Evolutionary conservation across 1,284 basidiomycete genomes (phyloP).

Genomic region (Trichosporon ovoides): DNA sequence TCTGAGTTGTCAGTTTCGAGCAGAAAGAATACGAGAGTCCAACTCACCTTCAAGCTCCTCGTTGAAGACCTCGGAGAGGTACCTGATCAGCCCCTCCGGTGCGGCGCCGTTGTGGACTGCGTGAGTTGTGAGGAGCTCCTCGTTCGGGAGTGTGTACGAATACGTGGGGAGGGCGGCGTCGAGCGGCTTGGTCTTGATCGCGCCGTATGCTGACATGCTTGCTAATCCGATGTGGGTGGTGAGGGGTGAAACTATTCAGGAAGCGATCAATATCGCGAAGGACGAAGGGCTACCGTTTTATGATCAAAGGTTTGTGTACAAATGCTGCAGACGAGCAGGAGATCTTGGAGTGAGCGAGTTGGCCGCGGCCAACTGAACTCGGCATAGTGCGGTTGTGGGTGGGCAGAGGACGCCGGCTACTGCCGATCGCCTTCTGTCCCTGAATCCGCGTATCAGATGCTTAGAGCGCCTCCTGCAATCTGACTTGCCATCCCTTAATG

Average conservation of each 20-base stretch:
- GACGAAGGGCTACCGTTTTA: not conserved
- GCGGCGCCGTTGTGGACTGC: constrained; percentile 59
- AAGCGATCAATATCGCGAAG: not conserved
- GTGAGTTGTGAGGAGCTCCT: constrained; percentile 53
- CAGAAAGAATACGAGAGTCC: not conserved
- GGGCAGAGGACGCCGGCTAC: not conserved
- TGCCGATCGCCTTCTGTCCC: not conserved
- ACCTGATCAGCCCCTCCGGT: constrained; percentile 56
- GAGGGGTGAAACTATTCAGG: not conserved
- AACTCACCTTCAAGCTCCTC: constrained; percentile 59
- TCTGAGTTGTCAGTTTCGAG: constrained; percentile 22
- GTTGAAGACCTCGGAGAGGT: constrained; percentile 64
- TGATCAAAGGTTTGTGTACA: not conserved
- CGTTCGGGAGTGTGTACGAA: constrained; percentile 34
- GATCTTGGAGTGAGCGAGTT: not conserved
- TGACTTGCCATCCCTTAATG: not conserved
- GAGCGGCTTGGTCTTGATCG: constrained; percentile 41
- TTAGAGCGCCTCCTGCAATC: not conserved
- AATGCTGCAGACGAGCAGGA: not conserved
- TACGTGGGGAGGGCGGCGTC: constrained; percentile 44
- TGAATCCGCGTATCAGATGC: not conserved
- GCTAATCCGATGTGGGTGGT: no score
- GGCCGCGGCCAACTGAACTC: constrained; percentile 3
- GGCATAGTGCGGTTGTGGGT: not conserved
- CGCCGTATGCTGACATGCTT: constrained; percentile 51